Base-by-base conservation (phyloP, 768 basidiomycete species). In the Tulasnella sp. region DNA sequence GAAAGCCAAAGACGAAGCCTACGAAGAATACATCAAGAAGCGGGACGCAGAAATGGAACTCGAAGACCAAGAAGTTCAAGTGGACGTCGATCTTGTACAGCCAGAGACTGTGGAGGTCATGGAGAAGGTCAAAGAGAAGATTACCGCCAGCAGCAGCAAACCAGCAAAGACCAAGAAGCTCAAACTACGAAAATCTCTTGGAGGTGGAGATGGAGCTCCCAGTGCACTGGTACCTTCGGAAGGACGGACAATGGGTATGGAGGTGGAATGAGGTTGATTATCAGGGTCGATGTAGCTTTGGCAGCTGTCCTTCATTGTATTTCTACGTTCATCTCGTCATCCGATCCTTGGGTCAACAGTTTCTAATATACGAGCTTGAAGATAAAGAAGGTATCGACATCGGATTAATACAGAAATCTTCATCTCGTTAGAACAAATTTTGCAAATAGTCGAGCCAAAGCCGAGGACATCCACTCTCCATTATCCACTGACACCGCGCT, bases 231-330 rank as follows among this genome's bases (percentile, higher is more conserved):
- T 97, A 50, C 90, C 90, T 82, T 94, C 95, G 81, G 94, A 94
- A 80, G 94, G 95, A 20, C 93, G 91, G 41, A 92, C 93, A 2
- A 97, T 98, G 96, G 92, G 91, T 40, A 98, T 98, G 96, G 84
- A 84, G 8, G 83, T 87, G 37, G 85, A 85, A 76, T 84, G 78
- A 81, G 28, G 34, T 34, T 2, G 2, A 69, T 34, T 34, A 31
- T 5, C 64, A 37, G 0, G 28, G 28, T 69, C 64, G 64, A 69
- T 37, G 34, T 28, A 37, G 64, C 28, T 11, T 37, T 69, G 34
- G 64, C 34, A 31, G 16, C 34, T 34, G 64, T 37, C 11, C 64
- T 54, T 22, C 14, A 69, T 69, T 69, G 64, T 69, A 69, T 69
- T 69, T 69, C 37, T 69, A 69, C 28, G 9, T 37, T 0, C 31